These are phyloP conservation scores for Buxus sempervirens DNA, from an alignment of 164 flowering plant genomes.

Conservation along the genomic window DNA sequence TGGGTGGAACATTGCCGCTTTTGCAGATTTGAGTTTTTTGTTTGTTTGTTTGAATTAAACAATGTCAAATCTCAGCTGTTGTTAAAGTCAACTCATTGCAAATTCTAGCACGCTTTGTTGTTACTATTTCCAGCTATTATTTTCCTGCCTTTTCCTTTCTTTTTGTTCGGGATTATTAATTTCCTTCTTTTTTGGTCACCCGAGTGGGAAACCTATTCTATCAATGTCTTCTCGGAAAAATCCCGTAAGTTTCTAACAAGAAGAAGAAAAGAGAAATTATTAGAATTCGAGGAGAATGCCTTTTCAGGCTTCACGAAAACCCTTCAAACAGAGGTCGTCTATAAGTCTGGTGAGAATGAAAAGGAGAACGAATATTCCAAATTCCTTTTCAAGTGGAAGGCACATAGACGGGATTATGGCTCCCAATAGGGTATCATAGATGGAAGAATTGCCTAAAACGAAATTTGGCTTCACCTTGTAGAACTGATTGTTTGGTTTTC, in stretches of 20 bases:
- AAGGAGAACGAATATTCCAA: too few relatives aligned
- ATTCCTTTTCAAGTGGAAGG: background rate
- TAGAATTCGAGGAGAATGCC: background rate
- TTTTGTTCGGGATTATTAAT: too few relatives aligned
- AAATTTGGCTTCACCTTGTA: background rate
- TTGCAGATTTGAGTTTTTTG: background rate
- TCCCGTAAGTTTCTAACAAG: background rate
- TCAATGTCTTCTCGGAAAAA: background rate
- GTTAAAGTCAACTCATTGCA: background rate
- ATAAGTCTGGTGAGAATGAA: too few relatives aligned
- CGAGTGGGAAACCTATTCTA: background rate
- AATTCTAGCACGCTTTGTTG: background rate
- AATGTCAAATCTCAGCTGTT: background rate
- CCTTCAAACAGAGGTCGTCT: background rate
- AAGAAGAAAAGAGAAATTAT: too few relatives aligned
- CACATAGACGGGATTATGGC: background rate
- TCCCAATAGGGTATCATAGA: background rate
- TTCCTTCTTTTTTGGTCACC: too few relatives aligned
- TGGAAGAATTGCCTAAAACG: background rate
- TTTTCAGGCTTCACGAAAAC: background rate
- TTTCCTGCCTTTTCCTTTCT: too few relatives aligned
- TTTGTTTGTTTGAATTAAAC: background rate
- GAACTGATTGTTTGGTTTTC: too few relatives aligned
- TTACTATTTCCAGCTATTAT: too few relatives aligned
- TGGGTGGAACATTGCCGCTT: background rate